These are phyloP conservation scores for Vachellia pachyceras DNA, from an alignment of 306 rosid genomes.

Conservation along the genomic window DNA sequence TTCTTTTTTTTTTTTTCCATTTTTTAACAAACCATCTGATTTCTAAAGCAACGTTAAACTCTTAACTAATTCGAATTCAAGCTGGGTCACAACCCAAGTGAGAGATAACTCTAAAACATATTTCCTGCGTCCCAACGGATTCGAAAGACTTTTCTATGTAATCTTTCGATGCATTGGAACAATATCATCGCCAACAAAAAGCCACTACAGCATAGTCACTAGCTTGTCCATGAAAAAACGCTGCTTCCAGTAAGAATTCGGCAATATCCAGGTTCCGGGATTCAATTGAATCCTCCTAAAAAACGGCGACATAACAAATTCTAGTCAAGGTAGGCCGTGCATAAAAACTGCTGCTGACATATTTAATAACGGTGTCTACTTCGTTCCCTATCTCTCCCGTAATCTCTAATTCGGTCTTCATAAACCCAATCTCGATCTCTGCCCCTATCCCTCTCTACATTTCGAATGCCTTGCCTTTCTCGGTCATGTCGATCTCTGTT, in stretches of 20 bases:
- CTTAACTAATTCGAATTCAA: background rate
- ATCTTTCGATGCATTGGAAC: background rate
- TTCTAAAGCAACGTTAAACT: too few species aligned
- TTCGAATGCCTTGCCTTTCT: slow-evolving; percentile 75
- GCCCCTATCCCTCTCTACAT: slow-evolving; percentile 79
- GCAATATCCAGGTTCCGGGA: slow-evolving; percentile 31
- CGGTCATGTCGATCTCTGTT: slow-evolving; percentile 65
- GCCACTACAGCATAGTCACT: background rate
- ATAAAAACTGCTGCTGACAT: slow-evolving; percentile 31
- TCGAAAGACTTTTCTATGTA: background rate
- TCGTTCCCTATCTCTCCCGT: slow-evolving; percentile 77
- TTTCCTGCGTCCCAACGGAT: background rate
- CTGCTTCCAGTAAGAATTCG: background rate
- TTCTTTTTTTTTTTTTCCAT: background rate
- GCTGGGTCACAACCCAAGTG: background rate
- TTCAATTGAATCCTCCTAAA: slow-evolving; percentile 41
- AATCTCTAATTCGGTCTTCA: slow-evolving; percentile 70
- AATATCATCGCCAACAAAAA: slow-evolving; percentile 15
- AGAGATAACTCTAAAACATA: background rate
- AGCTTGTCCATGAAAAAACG: background rate
- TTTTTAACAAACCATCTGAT: background rate
- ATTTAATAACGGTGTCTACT: slow-evolving; percentile 66
- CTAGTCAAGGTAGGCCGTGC: slow-evolving; percentile 29
- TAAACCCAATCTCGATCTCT: slow-evolving; percentile 75
- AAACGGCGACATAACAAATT: slow-evolving; percentile 20